phyloP scores from a whole-genome alignment of 768 basidiomycete genomes.

The Butyriboletus loyo region DNA sequence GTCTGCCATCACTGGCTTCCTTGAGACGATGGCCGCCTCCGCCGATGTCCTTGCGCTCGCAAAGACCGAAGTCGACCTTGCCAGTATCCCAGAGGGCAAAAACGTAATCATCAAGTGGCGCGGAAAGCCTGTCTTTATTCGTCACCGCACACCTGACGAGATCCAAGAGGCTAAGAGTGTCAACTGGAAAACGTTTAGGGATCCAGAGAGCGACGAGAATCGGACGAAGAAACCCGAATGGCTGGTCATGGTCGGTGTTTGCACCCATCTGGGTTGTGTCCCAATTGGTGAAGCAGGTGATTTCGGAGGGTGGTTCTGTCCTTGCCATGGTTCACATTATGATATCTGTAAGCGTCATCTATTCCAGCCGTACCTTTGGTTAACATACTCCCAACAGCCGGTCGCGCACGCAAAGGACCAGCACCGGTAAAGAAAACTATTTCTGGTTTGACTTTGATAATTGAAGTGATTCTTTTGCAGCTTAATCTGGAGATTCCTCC shows the following conservation, averaged over 20 bases:
- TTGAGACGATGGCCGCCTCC: conserved; percentile 94
- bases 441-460: not conserved
- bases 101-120: conserved; percentile 99
- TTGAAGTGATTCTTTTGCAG: conserved; percentile 35
- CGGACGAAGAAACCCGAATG: conserved; percentile 95
- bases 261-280: conserved; percentile 98
- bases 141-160: conserved; percentile 89
- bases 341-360: conserved; percentile 72
- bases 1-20: conserved; percentile 89
- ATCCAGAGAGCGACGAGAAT: conserved; percentile 87
- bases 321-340: conserved; percentile 98
- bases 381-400: conserved; percentile 50
- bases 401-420: conserved; percentile 93
- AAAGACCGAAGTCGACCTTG: conserved; percentile 94
- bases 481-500: conserved; percentile 93
- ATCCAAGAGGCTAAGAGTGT: conserved; percentile 85
- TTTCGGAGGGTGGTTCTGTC: conserved; percentile 99
- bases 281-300: conserved; percentile 98
- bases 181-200: conserved; percentile 86
- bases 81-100: conserved; percentile 92
- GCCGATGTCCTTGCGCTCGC: conserved; percentile 97
- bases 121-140: conserved; percentile 99
- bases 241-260: conserved; percentile 89
- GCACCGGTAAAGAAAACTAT: conserved; percentile 68
- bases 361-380: not conserved